A percentile compares a stretch with the other conserved stretches of the same genome.
Conservation (phyloP, 495 filamentous ascomycete genomes). For the Podospora didyma region DNA sequence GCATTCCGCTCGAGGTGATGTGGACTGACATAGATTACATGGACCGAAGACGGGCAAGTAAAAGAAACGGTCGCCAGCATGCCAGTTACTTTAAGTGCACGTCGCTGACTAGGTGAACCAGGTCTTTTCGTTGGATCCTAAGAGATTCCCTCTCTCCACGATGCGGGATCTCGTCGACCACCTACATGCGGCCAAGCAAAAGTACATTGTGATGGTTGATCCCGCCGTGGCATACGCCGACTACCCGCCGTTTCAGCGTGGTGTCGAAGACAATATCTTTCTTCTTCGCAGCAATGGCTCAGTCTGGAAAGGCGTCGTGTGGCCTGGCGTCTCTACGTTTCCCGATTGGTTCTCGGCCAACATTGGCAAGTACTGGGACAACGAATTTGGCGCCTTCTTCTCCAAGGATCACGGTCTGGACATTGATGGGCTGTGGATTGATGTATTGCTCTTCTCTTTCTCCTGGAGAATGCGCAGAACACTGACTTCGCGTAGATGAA, state of each 20-base stretch:
- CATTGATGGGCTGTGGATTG: constrained; percentile 55
- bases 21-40: constrained; percentile 90
- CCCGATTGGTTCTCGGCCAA: constrained; percentile 80
- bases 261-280: constrained; percentile 59
- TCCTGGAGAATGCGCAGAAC: no score
- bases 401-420: constrained; percentile 60
- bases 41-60: constrained; percentile 48
- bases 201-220: constrained; percentile 87
- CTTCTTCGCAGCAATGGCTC: constrained; percentile 60
- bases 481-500: constrained; percentile 80
- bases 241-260: constrained; percentile 63
- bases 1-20: constrained; percentile 81
- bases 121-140: constrained; percentile 72
- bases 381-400: constrained; percentile 70
- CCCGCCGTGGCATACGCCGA: constrained; percentile 69
- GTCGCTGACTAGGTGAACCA: constrained; percentile 11
- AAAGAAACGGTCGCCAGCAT: no score
- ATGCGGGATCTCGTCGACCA: constrained; percentile 67
- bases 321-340: constrained; percentile 77
- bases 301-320: constrained; percentile 74
- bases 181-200: constrained; percentile 69
- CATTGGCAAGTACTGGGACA: constrained; percentile 68
- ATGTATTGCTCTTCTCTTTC: no score
- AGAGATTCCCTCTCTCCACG: constrained; percentile 63
- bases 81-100: no score